A percentile compares a stretch with the other conserved stretches of the same genome.
Conservation (phyloP, 78 protist genomes). For the Carpediemonas membranifera region DNA sequence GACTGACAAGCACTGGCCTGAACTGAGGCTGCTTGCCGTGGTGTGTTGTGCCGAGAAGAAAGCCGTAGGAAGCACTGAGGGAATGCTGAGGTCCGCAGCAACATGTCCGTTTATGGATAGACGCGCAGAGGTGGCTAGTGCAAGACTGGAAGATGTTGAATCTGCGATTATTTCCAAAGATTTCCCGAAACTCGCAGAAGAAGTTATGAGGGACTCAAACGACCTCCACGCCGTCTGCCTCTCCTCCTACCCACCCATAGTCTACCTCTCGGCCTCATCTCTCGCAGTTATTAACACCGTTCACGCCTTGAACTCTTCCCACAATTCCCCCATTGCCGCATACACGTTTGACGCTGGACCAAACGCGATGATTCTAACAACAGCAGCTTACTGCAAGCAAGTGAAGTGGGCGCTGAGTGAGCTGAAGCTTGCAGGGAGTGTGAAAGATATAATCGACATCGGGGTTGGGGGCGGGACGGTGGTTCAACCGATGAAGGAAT, state of each 20-base stretch:
- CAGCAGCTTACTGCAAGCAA: too few species aligned
- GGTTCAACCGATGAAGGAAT: too few species aligned
- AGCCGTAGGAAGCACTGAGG: constrained; percentile 66
- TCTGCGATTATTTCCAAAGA: constrained; percentile 54
- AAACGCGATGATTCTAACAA: constrained; percentile 76
- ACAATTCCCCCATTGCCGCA: constrained; percentile 46
- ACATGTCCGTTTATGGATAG: constrained; percentile 52
- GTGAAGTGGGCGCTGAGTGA: too few species aligned
- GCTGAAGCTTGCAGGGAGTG: too few species aligned
- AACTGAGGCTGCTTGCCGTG: neutral
- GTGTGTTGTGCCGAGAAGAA: constrained; percentile 67
- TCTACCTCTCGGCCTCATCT: constrained; percentile 74
- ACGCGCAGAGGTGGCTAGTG: constrained; percentile 50
- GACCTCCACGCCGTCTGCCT: constrained; percentile 69
- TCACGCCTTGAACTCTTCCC: neutral
- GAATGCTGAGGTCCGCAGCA: constrained; percentile 74
- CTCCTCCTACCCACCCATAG: constrained; percentile 80
- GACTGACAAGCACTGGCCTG: constrained; percentile 74
- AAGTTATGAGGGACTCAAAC: constrained; percentile 77
- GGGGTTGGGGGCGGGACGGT: too few species aligned
- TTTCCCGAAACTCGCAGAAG: constrained; percentile 61
- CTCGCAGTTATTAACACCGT: constrained; percentile 30
- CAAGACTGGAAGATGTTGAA: constrained; percentile 50
- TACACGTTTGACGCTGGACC: constrained; percentile 99
- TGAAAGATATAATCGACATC: too few species aligned